These are phyloP conservation scores for Favolaschia claudopus DNA, from an alignment of 768 basidiomycete species.

Conservation along the genomic window DNA sequence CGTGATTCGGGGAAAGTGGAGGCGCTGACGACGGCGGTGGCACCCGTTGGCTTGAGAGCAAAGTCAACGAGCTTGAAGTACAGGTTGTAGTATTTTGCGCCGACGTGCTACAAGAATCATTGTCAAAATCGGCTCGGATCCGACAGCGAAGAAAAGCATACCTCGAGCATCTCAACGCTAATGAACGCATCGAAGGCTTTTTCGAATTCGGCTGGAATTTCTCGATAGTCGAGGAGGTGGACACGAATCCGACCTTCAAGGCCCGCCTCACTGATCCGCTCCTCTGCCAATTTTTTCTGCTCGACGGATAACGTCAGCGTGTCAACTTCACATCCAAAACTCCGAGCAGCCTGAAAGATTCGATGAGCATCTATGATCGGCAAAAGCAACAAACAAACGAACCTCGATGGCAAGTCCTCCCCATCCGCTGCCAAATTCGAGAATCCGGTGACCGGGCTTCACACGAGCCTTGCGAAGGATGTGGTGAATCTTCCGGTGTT, in stretches of 20 bases:
- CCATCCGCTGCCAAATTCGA: conserved; percentile 96
- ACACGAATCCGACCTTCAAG: conserved; percentile 77
- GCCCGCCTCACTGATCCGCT: conserved; percentile 77
- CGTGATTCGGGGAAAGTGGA: conserved; percentile 77
- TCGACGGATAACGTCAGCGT: conserved; percentile 88
- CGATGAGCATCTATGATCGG: no score
- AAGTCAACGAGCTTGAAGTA: conserved; percentile 84
- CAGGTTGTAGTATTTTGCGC: conserved; percentile 63
- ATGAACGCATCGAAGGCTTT: conserved; percentile 82
- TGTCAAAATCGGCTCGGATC: conserved; percentile 55
- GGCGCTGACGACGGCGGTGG: conserved; percentile 72
- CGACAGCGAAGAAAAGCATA: conserved; percentile 30
- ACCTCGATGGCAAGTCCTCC: conserved; percentile 91
- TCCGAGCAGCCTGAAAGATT: conserved; percentile 63
- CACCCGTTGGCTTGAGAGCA: conserved; percentile 72
- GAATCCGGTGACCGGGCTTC: conserved; percentile 77
- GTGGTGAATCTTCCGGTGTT: conserved; percentile 82
- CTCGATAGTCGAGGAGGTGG: conserved; percentile 90
- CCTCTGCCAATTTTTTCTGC: conserved; percentile 88
- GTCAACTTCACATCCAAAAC: conserved; percentile 86
- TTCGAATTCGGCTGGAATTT: conserved; percentile 83
- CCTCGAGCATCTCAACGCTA: conserved; percentile 86
- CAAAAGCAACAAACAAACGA: conserved; percentile 9
- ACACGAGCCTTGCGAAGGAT: conserved; percentile 83
- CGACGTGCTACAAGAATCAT: conserved; percentile 51